Evolutionary conservation across 1,139 yeast species (phyloP).

Genomic region (Candida sp.): DNA sequence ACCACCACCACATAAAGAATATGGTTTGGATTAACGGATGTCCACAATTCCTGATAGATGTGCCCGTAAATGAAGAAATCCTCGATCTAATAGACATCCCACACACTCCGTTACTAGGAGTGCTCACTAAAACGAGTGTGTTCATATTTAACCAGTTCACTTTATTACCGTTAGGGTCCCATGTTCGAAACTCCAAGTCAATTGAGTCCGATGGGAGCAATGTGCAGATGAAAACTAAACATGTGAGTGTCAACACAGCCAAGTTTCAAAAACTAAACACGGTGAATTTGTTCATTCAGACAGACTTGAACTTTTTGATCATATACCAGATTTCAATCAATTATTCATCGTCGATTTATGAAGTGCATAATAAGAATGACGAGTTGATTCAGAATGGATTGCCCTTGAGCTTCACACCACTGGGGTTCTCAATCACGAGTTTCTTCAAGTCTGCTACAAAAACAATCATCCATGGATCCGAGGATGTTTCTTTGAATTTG

Average conservation of each 20-base stretch:
- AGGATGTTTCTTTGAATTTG: constrained; percentile 24
- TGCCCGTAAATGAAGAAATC: constrained; percentile 24
- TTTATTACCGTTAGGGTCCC: constrained; percentile 38
- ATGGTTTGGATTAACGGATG: constrained; percentile 27
- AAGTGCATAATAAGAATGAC: constrained; percentile 29
- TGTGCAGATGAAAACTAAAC: constrained; percentile 28
- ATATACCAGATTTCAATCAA: constrained; percentile 38
- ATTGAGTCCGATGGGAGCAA: constrained; percentile 38
- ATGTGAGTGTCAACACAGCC: constrained; percentile 29
- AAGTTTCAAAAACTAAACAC: constrained; percentile 29
- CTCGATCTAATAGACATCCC: constrained; percentile 31
- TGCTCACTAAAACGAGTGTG: constrained; percentile 33
- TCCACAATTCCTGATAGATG: constrained; percentile 36
- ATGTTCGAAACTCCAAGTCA: constrained; percentile 33
- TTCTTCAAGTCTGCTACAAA: constrained; percentile 41
- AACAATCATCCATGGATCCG: constrained; percentile 31
- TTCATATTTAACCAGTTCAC: constrained; percentile 33
- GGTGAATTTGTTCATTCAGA: constrained; percentile 38
- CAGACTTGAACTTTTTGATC: constrained; percentile 34
- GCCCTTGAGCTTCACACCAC: constrained; percentile 33
- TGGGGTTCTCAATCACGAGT: constrained; percentile 30
- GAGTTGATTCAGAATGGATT: constrained; percentile 36
- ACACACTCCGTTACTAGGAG: constrained; percentile 38
- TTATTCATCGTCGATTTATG: constrained; percentile 35
- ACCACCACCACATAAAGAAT: not conserved